phyloP scores from a whole-genome alignment of 2,329 filamentous ascomycete genomes.

The Tolypocladium cylindrosporum region DNA sequence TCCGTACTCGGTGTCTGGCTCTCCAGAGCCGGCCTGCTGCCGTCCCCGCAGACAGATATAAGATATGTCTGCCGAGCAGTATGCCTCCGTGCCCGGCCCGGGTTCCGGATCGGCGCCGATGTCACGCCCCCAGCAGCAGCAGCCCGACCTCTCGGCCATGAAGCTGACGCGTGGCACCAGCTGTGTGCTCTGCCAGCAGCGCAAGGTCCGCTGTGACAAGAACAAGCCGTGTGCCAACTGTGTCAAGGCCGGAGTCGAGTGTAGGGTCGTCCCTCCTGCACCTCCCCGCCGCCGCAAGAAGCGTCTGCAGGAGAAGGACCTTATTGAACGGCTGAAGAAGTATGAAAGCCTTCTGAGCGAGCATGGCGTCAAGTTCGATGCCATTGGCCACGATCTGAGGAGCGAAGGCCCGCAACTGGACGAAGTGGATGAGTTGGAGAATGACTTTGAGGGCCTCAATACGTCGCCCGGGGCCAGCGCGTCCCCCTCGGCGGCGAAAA shows the following conservation, averaged over 20 bases:
- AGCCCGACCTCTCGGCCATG: conserved; percentile 31
- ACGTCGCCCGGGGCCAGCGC: conserved; percentile 38
- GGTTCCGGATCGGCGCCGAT: conserved; percentile 7
- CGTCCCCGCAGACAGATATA: background rate
- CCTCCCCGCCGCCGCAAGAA: conserved; percentile 49
- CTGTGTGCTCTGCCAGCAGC: conserved; percentile 66
- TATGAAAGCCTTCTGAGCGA: conserved; percentile 59
- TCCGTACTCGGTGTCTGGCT: background rate
- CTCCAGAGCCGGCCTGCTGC: background rate
- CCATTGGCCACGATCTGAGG: conserved; percentile 41
- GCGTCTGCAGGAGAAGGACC: conserved; percentile 58
- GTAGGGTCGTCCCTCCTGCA: conserved; percentile 46
- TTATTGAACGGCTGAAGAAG: conserved; percentile 57
- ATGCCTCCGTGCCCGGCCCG: background rate
- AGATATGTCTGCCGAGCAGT: conserved; percentile 3
- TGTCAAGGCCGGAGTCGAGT: conserved; percentile 51
- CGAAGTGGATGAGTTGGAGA: conserved; percentile 46
- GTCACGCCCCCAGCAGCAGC: conserved; percentile 9
- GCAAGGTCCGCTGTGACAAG: conserved; percentile 67
- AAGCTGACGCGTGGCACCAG: conserved; percentile 51
- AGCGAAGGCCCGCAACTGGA: conserved; percentile 25
- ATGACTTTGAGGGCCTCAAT: conserved; percentile 44
- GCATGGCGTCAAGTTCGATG: conserved; percentile 59
- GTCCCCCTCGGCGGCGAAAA: conserved; percentile 17
- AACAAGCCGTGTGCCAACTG: conserved; percentile 63